These are phyloP conservation scores for Crithidia sp. DNA, from an alignment of 208 protist genomes.

Conservation along the genomic window DNA sequence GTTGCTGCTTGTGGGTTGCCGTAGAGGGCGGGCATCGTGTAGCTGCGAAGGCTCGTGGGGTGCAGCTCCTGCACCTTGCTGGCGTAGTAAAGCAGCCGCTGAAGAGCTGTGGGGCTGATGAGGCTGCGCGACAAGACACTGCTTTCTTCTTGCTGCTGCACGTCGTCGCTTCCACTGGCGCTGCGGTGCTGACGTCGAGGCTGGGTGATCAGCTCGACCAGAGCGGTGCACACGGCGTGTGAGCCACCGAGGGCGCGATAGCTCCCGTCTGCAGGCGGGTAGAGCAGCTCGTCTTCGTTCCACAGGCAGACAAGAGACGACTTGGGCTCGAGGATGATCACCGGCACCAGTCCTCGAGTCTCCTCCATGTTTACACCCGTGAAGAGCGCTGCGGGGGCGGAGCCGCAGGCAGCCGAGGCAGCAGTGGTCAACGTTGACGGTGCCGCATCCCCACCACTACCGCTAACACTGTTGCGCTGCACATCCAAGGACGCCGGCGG, in stretches of 20 bases:
- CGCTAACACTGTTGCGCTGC: not conserved
- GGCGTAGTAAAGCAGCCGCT: constrained; percentile 32
- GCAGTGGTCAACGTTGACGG: not conserved
- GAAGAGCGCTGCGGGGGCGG: constrained; percentile 13
- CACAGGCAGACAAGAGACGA: constrained; percentile 48
- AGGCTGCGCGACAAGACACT: not conserved
- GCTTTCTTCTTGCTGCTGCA: not conserved
- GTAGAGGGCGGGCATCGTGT: constrained; percentile 33
- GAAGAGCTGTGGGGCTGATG: constrained; percentile 15
- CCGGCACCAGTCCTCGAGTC: constrained; percentile 28
- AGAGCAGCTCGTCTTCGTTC: constrained; percentile 62
- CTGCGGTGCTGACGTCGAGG: too few species aligned
- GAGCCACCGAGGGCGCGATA: constrained; percentile 54
- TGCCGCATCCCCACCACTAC: too few species aligned
- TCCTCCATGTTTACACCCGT: constrained; percentile 13
- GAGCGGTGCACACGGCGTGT: constrained; percentile 26
- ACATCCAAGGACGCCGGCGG: not conserved
- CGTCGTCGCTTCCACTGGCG: not conserved
- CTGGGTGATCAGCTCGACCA: constrained; percentile 38
- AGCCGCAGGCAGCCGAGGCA: not conserved
- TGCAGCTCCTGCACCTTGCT: constrained; percentile 39
- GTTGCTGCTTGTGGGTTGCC: not conserved
- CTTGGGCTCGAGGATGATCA: constrained; percentile 61
- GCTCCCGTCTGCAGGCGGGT: constrained; percentile 41
- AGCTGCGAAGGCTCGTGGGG: constrained; percentile 37